phyloP scores from a whole-genome alignment of 2,329 filamentous ascomycete species.

The Calonectria hawksworthii region DNA sequence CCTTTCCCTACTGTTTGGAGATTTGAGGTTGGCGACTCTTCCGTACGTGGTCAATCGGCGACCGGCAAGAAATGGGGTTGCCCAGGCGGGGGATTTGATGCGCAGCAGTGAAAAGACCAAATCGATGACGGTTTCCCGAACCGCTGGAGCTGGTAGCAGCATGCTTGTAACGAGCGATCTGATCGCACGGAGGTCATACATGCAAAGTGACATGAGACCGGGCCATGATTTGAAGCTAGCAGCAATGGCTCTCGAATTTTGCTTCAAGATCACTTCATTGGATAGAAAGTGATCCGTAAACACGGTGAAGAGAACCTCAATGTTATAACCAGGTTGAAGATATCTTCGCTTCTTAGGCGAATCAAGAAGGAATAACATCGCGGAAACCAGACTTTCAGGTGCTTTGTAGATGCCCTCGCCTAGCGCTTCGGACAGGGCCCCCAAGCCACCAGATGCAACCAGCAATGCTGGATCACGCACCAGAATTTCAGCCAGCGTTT shows the following conservation, averaged over 20 bases:
- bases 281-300: conserved; percentile 86
- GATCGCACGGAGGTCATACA: conserved; percentile 89
- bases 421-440: conserved; percentile 90
- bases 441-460: conserved; percentile 86
- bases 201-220: conserved; percentile 87
- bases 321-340: conserved; percentile 88
- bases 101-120: conserved; percentile 84
- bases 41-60: conserved; percentile 95
- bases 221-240: conserved; percentile 94
- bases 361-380: conserved; percentile 93
- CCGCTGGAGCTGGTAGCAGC: conserved; percentile 67
- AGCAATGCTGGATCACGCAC: conserved; percentile 87
- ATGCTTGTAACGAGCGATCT: conserved; percentile 81
- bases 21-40: conserved; percentile 87
- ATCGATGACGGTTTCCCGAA: conserved; percentile 86
- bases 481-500: conserved; percentile 93
- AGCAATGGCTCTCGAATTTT: conserved; percentile 94
- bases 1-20: conserved; percentile 64
- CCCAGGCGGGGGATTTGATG: conserved; percentile 94
- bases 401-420: conserved; percentile 93
- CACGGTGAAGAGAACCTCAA: conserved; percentile 90
- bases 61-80: conserved; percentile 93
- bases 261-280: conserved; percentile 77
- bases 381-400: conserved; percentile 87
- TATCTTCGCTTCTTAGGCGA: conserved; percentile 84